Conservation (phyloP, 495 filamentous ascomycete genomes). For the Daldinia concentrica region DNA sequence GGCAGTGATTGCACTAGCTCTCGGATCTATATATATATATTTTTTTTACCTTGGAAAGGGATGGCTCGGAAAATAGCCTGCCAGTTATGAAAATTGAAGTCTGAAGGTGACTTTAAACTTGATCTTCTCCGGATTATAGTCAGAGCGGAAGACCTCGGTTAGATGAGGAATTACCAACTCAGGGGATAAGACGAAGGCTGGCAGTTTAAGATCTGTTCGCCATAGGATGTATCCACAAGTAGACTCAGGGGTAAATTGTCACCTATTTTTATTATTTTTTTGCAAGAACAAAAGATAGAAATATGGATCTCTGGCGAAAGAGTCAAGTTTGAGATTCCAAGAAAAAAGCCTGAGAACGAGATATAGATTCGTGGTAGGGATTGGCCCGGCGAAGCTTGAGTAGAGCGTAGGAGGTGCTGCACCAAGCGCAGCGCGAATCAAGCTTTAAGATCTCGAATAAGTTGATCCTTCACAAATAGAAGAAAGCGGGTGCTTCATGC, state of each 20-base stretch:
- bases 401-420: neutral
- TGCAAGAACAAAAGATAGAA: too few species aligned
- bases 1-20: neutral
- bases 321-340: neutral
- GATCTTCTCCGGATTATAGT: conserved; percentile 1
- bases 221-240: conserved; percentile 6
- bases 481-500: neutral
- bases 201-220: neutral
- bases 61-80: neutral
- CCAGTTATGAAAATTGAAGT: neutral
- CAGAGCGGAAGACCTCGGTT: conserved; percentile 3
- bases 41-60: neutral
- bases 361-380: conserved; percentile 14
- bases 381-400: conserved; percentile 4
- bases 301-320: neutral
- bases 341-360: neutral
- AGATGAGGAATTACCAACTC: conserved; percentile 1
- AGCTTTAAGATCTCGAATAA: neutral
- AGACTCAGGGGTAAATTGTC: neutral
- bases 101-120: neutral
- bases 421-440: neutral
- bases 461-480: neutral
- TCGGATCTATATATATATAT: neutral
- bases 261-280: neutral
- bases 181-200: neutral